Percentiles rank a stretch among this genome's conserved stretches.
These are phyloP conservation scores for Globisporangium iwayamae DNA, from an alignment of 352 stramenopile genomes.

Conservation along the genomic window DNA sequence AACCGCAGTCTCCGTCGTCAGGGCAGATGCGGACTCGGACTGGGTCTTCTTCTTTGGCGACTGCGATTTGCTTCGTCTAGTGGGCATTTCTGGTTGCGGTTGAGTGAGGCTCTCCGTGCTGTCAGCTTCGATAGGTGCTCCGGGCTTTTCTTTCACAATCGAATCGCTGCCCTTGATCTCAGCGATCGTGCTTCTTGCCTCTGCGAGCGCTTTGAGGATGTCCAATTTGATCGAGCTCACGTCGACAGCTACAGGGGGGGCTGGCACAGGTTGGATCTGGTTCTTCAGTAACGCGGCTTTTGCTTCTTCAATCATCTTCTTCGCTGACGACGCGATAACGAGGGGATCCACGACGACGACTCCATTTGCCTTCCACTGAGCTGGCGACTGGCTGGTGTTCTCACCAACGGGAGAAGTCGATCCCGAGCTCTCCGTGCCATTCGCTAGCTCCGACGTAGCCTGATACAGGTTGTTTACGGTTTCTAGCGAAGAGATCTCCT, in stretches of 20 bases:
- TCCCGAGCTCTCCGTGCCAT: neutral
- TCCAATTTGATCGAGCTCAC: slow-evolving; percentile 77
- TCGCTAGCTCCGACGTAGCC: neutral
- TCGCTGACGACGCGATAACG: slow-evolving; percentile 5
- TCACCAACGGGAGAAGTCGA: slow-evolving; percentile 4
- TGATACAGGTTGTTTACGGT: neutral
- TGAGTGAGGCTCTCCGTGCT: neutral
- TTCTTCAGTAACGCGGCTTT: slow-evolving; percentile 7
- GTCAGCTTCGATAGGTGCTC: neutral
- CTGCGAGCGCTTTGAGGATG: slow-evolving; percentile 73
- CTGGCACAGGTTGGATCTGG: neutral
- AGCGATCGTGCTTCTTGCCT: slow-evolving; percentile 70
- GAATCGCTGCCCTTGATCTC: slow-evolving; percentile 40
- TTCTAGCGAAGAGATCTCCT: neutral
- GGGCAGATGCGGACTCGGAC: neutral
- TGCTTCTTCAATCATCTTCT: slow-evolving; percentile 14
- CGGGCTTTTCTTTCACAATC: slow-evolving; percentile 2
- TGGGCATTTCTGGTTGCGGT: neutral
- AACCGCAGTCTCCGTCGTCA: slow-evolving; percentile 18
- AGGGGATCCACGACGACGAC: neutral
- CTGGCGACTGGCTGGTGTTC: slow-evolving; percentile 8
- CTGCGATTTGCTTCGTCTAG: neutral
- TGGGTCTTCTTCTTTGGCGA: slow-evolving; percentile 16
- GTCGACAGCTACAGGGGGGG: slow-evolving; percentile 33
- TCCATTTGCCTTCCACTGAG: neutral